A percentile compares a stretch with the other conserved stretches of the same genome.
Conservation (phyloP, 441 rosid genomes). For the Gossypium gossypioides region DNA sequence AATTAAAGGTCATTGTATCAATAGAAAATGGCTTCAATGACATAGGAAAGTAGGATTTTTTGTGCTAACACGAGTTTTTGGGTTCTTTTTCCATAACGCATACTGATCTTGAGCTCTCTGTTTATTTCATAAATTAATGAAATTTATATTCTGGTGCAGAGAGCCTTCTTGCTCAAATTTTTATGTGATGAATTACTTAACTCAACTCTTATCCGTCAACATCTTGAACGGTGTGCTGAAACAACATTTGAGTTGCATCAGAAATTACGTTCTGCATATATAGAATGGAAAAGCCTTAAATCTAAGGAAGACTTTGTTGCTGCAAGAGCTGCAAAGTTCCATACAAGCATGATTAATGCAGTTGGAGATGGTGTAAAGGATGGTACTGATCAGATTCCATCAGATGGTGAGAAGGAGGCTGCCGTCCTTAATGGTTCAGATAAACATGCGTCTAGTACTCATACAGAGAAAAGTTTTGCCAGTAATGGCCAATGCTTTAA, state of each 20-base stretch:
- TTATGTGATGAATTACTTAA: conserved; percentile 87
- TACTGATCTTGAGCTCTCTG: conserved; percentile 6
- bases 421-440: conserved; percentile 26
- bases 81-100: not conserved
- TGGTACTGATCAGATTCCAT: conserved; percentile 29
- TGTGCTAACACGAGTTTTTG: not conserved
- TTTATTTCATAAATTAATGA: not conserved
- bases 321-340: conserved; percentile 51
- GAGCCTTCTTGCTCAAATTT: conserved; percentile 67
- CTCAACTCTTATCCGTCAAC: conserved; percentile 72
- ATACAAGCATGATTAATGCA: conserved; percentile 27
- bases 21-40: not conserved
- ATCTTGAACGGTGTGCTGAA: conserved; percentile 89
- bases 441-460: conserved; percentile 18
- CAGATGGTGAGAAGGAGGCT: conserved; percentile 27
- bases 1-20: not conserved
- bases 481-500: conserved; percentile 14
- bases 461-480: conserved; percentile 23
- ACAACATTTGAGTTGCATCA: conserved; percentile 69
- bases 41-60: not conserved
- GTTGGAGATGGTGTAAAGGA: conserved; percentile 37
- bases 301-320: conserved; percentile 58
- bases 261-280: conserved; percentile 57
- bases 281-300: conserved; percentile 64
- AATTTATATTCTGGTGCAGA: conserved; percentile 48